Conservation (phyloP, 805 yeast genomes). For the Torulaspora franciscae region DNA sequence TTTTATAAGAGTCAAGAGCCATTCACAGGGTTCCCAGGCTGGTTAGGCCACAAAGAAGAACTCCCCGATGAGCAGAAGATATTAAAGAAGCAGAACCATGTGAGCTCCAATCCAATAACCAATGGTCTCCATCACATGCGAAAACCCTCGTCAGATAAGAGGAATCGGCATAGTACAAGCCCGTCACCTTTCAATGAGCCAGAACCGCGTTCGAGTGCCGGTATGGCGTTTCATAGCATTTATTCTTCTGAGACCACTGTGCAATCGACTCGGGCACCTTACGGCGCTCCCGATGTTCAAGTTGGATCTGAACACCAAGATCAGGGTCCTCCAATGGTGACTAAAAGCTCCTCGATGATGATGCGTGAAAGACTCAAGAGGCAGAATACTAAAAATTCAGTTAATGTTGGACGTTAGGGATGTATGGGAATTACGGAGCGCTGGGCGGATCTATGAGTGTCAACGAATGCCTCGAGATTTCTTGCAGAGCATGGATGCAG, state of each 20-base stretch:
- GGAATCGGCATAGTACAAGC: conserved; percentile 3
- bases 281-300: background rate
- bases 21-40: conserved; percentile 36
- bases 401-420: conserved; percentile 2
- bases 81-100: conserved; percentile 24
- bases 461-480: no score
- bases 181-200: conserved; percentile 6
- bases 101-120: conserved; percentile 8
- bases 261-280: conserved; percentile 1
- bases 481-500: no score
- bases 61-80: conserved; percentile 33
- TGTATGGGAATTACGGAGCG: background rate
- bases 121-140: conserved; percentile 12
- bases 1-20: conserved; percentile 36
- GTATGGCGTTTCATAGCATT: conserved; percentile 28
- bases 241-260: conserved; percentile 13
- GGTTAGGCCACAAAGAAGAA: conserved; percentile 37
- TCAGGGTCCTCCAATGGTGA: background rate
- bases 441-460: no score
- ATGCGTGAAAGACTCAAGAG: conserved; percentile 33
- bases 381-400: conserved; percentile 14
- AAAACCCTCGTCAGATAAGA: conserved; percentile 13
- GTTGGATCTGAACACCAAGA: background rate
- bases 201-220: conserved; percentile 12
- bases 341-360: conserved; percentile 20